Percentiles rank a stretch among this genome's conserved stretches.
Conservation (phyloP, 495 filamentous ascomycete genomes). For the Entonaema liquescens region DNA sequence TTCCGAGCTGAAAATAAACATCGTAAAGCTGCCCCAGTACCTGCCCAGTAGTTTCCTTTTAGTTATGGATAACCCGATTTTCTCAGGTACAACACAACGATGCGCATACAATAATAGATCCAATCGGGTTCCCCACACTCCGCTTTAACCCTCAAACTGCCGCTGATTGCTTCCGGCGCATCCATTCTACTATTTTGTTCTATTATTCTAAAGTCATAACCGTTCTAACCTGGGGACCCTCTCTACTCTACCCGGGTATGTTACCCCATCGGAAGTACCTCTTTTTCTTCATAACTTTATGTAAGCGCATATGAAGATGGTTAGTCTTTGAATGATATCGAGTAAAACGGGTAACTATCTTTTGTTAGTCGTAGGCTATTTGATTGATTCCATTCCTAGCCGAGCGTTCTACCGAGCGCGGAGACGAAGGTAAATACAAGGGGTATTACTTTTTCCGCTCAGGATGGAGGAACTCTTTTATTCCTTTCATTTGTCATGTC, state of each 20-base stretch:
- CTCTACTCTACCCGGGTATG: no score
- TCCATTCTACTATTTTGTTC: no score
- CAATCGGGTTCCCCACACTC: not conserved
- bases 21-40: not conserved
- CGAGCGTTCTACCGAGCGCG: constrained; percentile 42
- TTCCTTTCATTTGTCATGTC: constrained; percentile 15
- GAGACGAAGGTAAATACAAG: constrained; percentile 17
- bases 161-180: not conserved
- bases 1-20: constrained; percentile 17
- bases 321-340: not conserved
- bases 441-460: not conserved
- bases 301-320: constrained; percentile 3
- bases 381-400: constrained; percentile 35
- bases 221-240: no score
- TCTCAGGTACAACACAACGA: constrained; percentile 1
- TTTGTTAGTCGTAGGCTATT: not conserved
- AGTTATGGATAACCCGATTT: not conserved
- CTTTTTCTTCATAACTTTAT: constrained; percentile 4
- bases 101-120: not conserved
- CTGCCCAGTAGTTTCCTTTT: constrained; percentile 13
- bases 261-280: constrained; percentile 19
- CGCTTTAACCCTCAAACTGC: constrained; percentile 13
- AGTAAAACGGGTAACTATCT: constrained; percentile 8
- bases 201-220: no score
- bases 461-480: not conserved